Evolutionary conservation across 805 yeast genomes (phyloP).

Genomic region (Debaryomyces castellii): DNA sequence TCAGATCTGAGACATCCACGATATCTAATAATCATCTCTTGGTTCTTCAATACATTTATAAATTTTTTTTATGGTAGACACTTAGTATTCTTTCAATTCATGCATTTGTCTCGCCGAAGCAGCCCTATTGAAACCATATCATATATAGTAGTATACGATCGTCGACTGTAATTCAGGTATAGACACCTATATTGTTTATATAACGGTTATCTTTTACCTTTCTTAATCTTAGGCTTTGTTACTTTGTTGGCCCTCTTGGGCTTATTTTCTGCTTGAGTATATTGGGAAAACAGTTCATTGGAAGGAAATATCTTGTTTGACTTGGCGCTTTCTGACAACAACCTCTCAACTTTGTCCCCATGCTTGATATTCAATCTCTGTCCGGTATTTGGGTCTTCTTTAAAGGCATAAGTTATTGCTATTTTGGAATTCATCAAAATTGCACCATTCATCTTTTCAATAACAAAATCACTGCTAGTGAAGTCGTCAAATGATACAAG

Average conservation of each 20-base stretch:
- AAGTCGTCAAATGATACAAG: constrained; percentile 65
- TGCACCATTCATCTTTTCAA: constrained; percentile 66
- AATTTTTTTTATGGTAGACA: no score
- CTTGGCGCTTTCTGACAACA: constrained; percentile 64
- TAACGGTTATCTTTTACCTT: background rate
- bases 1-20: no score
- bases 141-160: no score
- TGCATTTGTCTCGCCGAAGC: no score
- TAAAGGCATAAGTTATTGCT: constrained; percentile 67
- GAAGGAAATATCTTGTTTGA: constrained; percentile 26
- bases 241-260: background rate
- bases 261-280: background rate
- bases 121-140: no score
- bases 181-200: no score
- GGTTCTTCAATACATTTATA: no score
- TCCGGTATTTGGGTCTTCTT: constrained; percentile 45
- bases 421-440: constrained; percentile 66
- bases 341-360: constrained; percentile 78
- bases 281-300: background rate
- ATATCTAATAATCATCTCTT: no score
- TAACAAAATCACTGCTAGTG: constrained; percentile 68
- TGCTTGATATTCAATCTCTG: constrained; percentile 54
- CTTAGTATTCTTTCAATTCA: no score
- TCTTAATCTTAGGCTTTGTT: background rate
- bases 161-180: no score